phyloP scores from a whole-genome alignment of 2,329 filamentous ascomycete genomes.

The Pseudogymnoascus sp. region DNA sequence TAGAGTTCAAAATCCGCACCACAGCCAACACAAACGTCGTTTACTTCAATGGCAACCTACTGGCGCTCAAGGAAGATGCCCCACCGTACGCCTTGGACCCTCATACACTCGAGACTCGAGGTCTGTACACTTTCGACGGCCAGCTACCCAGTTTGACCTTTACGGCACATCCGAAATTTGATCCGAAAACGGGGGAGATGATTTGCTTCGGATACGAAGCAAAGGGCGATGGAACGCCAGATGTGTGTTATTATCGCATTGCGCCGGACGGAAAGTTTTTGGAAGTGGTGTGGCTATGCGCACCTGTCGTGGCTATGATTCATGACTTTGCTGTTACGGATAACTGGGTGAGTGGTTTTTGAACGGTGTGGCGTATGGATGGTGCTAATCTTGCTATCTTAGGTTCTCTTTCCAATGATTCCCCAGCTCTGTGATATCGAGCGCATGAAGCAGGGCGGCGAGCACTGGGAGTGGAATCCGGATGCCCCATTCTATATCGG shows the following conservation, averaged over 20 bases:
- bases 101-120: conserved; percentile 41
- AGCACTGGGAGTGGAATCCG: conserved; percentile 46
- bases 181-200: conserved; percentile 40
- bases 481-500: conserved; percentile 47
- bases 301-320: conserved; percentile 45
- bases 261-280: conserved; percentile 34
- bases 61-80: conserved; percentile 46
- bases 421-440: conserved; percentile 39
- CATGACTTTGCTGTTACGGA: conserved; percentile 42
- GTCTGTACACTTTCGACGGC: conserved; percentile 40
- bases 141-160: conserved; percentile 40
- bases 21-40: conserved; percentile 53
- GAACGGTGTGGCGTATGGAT: neutral
- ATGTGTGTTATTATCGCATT: conserved; percentile 41
- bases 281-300: conserved; percentile 40
- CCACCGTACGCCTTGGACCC: conserved; percentile 43
- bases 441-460: conserved; percentile 37
- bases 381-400: neutral
- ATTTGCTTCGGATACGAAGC: conserved; percentile 45
- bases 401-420: conserved; percentile 37
- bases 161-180: conserved; percentile 46
- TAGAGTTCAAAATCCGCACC: conserved; percentile 45
- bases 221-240: conserved; percentile 36
- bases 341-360: conserved; percentile 32
- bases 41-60: conserved; percentile 46